A percentile compares a stretch with the other conserved stretches of the same genome.
Evolutionary conservation across 495 filamentous ascomycete genomes (phyloP).

Genomic region (Hypoxylon fragiforme): DNA sequence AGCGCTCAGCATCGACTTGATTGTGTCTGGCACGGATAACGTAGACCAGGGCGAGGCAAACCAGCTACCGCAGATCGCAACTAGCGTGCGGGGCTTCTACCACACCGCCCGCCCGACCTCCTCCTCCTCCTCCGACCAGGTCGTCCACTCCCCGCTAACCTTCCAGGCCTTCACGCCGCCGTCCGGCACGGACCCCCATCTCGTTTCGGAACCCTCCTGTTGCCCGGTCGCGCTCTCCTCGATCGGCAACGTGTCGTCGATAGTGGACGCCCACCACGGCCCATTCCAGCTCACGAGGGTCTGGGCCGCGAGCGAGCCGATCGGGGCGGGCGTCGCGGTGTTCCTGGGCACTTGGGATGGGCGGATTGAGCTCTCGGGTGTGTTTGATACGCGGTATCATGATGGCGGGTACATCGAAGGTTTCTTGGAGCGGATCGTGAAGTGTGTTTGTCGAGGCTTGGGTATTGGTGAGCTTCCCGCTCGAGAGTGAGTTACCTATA

Average conservation of each 20-base stretch:
- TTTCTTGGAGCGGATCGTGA: slow-evolving; percentile 11
- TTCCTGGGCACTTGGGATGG: slow-evolving; percentile 27
- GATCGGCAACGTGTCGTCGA: slow-evolving; percentile 18
- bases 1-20: slow-evolving; percentile 25
- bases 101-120: slow-evolving; percentile 13
- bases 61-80: slow-evolving; percentile 2
- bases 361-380: slow-evolving; percentile 14
- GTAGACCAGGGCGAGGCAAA: neutral
- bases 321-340: slow-evolving; percentile 18
- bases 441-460: slow-evolving; percentile 8
- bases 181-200: slow-evolving; percentile 13
- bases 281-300: slow-evolving; percentile 7
- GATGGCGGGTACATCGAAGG: slow-evolving; percentile 4
- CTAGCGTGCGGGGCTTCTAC: slow-evolving; percentile 18
- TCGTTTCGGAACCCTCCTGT: slow-evolving; percentile 12
- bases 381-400: slow-evolving; percentile 26
- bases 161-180: slow-evolving; percentile 14
- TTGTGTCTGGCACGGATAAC: neutral
- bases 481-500: neutral
- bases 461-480: neutral
- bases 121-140: slow-evolving; percentile 7
- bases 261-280: slow-evolving; percentile 4
- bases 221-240: slow-evolving; percentile 25
- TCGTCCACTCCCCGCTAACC: slow-evolving; percentile 12
- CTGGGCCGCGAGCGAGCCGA: slow-evolving; percentile 23